Conservation (phyloP, 108 stramenopile species). For the Fragilaria radians region DNA sequence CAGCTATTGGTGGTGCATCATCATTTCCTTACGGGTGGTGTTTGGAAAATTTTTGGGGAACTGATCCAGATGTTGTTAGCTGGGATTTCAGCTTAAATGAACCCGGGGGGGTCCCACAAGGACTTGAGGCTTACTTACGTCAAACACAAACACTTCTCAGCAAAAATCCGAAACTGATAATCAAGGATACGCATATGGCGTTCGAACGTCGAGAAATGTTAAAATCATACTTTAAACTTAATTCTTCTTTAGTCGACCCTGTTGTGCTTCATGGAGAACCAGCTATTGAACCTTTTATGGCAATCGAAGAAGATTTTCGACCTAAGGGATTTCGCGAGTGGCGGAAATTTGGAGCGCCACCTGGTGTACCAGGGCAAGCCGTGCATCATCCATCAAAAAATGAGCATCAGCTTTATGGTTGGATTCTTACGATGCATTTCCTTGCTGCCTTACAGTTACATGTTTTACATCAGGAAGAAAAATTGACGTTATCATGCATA, state of each 20-base stretch:
- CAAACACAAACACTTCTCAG: conserved; percentile 19
- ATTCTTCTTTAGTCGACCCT: conserved; percentile 20
- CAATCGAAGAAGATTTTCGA: conserved; percentile 20
- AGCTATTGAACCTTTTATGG: conserved; percentile 38
- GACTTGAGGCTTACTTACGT: conserved; percentile 54
- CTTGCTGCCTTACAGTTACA: conserved; percentile 41
- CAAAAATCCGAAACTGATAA: conserved; percentile 45
- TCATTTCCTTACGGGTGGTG: conserved; percentile 74
- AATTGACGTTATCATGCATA: no score
- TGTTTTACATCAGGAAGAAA: background rate
- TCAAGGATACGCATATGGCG: conserved; percentile 55
- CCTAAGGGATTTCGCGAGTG: conserved; percentile 60
- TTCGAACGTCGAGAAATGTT: background rate
- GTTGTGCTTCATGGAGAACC: conserved; percentile 26
- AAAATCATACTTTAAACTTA: conserved; percentile 4
- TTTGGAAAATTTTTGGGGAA: conserved; percentile 46
- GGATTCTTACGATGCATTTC: conserved; percentile 67
- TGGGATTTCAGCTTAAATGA: conserved; percentile 82
- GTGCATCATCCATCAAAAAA: conserved; percentile 55
- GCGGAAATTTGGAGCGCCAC: conserved; percentile 59
- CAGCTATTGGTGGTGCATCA: conserved; percentile 66
- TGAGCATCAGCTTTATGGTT: conserved; percentile 64
- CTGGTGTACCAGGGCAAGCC: conserved; percentile 53
- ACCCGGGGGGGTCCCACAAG: conserved; percentile 31
- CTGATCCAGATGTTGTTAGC: conserved; percentile 44